Percentiles rank a stretch among this genome's conserved stretches.
Conservation (phyloP, 306 rosid genomes). For the Castanea mollissima region DNA sequence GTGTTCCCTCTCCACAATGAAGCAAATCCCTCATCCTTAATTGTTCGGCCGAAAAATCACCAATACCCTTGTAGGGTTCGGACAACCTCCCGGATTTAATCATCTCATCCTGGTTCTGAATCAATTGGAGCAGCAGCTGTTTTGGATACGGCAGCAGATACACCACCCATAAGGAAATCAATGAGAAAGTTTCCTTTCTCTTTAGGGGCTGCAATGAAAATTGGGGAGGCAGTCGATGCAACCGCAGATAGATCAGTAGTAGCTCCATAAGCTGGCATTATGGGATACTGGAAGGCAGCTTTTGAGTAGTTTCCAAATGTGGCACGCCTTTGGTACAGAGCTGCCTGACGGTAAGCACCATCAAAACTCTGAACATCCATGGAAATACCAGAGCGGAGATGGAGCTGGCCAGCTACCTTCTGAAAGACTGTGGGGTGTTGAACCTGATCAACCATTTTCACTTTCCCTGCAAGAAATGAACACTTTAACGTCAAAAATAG, state of each 20-base stretch:
- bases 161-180: slow-evolving; percentile 95
- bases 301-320: slow-evolving; percentile 60
- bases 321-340: slow-evolving; percentile 55
- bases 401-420: slow-evolving; percentile 73
- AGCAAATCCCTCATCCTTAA: slow-evolving; percentile 59
- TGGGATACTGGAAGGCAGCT: slow-evolving; percentile 55
- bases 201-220: slow-evolving; percentile 72
- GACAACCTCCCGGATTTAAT: slow-evolving; percentile 73
- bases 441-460: slow-evolving; percentile 70
- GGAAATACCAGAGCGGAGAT: slow-evolving; percentile 47
- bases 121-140: slow-evolving; percentile 95
- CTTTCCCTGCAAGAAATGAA: slow-evolving; percentile 30
- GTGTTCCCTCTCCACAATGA: slow-evolving; percentile 92
- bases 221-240: slow-evolving; percentile 64
- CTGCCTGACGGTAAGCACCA: slow-evolving; percentile 42
- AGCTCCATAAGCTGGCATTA: slow-evolving; percentile 48
- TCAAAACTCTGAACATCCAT: slow-evolving; percentile 36
- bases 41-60: slow-evolving; percentile 72
- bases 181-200: slow-evolving; percentile 68
- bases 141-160: slow-evolving; percentile 92
- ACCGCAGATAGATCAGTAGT: slow-evolving; percentile 55
- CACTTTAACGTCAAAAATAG: neutral
- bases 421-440: slow-evolving; percentile 76
- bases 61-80: slow-evolving; percentile 93
- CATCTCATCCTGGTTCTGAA: slow-evolving; percentile 94